Conservation (phyloP, 2,329 filamentous ascomycete species). For the Beauveria sp. region DNA sequence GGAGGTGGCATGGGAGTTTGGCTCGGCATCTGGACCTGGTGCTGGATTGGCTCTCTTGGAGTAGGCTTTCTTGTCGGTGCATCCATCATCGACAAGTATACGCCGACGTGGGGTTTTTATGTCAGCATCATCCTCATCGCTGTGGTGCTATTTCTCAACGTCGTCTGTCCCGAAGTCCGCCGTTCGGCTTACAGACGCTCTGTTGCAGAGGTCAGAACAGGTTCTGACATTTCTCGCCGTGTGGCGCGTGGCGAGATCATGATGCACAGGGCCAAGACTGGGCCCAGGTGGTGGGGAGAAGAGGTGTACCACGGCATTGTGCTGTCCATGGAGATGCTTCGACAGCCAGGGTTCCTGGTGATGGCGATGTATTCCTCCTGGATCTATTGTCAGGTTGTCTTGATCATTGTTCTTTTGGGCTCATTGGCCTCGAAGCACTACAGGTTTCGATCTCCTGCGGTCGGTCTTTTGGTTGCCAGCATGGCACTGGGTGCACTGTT, state of each 20-base stretch:
- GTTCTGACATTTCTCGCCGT: slow-evolving; percentile 44
- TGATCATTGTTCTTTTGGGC: slow-evolving; percentile 65
- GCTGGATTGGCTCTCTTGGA: slow-evolving; percentile 63
- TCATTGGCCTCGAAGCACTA: slow-evolving; percentile 65
- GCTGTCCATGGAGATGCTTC: slow-evolving; percentile 62
- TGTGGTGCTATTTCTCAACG: slow-evolving; percentile 59
- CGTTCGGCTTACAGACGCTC: slow-evolving; percentile 62
- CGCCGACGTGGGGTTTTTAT: slow-evolving; percentile 70
- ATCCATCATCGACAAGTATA: slow-evolving; percentile 54
- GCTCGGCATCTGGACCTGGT: slow-evolving; percentile 73
- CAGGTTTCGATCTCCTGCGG: slow-evolving; percentile 52
- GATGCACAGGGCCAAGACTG: slow-evolving; percentile 64
- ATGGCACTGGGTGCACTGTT: slow-evolving; percentile 62
- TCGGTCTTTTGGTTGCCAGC: slow-evolving; percentile 59
- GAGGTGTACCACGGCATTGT: slow-evolving; percentile 65
- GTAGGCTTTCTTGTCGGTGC: slow-evolving; percentile 68
- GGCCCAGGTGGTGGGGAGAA: slow-evolving; percentile 70
- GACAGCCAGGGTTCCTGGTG: slow-evolving; percentile 65
- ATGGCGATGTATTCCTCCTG: slow-evolving; percentile 67
- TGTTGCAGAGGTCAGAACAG: slow-evolving; percentile 54
- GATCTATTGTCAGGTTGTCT: slow-evolving; percentile 70
- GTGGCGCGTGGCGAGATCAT: slow-evolving; percentile 68
- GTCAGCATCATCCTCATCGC: slow-evolving; percentile 61
- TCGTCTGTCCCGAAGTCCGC: slow-evolving; percentile 64
- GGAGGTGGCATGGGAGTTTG: slow-evolving; percentile 75